Base-by-base conservation (phyloP, 352 stramenopile species). In the Pythium insidiosum region DNA sequence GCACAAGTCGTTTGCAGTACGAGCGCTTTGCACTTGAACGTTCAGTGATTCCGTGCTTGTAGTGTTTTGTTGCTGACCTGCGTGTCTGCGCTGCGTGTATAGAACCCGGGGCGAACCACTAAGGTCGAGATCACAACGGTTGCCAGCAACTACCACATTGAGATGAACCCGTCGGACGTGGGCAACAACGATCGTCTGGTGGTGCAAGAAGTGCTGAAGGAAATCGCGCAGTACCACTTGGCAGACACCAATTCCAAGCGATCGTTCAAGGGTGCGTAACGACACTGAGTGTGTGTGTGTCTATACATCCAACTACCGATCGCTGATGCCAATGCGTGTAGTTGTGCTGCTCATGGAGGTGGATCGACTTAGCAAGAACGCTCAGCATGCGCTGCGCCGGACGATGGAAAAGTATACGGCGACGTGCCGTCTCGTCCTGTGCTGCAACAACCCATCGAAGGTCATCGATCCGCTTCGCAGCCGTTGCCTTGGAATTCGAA, bases 121-220 rank as follows among this genome's bases (percentile, higher is more conserved):
- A 95, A 91, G 12, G 85, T 99, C 15, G 96, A 99, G 53, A 95
- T 99, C 40, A 99, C 96, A 38, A 98, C 97, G 29, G 84, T 99
- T 11, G 91, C 87, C 18, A 97, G 77, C 67, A 98, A 97, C 63
- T 98, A 98, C 68, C 97, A 99, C 69, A 98, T 99, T 38, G 96
- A 99, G 68, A 96, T 99, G 72, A 98, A 97, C 56, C 95, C 97
- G 31, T 96, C 85, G 35, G 97, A 99, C 61, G 96, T 88, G 20
- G 96, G 96, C 19, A 94, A 84, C 38, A 96, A 96, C 61, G 97
- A 99, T 73, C 85, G 94, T 7, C 95, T 95, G 38, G 92, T 99
- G 25, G 88, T 99, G 33, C 96, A 99, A 65, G 95, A 99, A 60
- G 92, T 99, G 42, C 97, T 99, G 55, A 99, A 99, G 68, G 96